Evolutionary conservation across 2,329 filamentous ascomycete genomes (phyloP), one percentile per base, ranked within the genome.

Genomic region (Thelonectria olida): DNA sequence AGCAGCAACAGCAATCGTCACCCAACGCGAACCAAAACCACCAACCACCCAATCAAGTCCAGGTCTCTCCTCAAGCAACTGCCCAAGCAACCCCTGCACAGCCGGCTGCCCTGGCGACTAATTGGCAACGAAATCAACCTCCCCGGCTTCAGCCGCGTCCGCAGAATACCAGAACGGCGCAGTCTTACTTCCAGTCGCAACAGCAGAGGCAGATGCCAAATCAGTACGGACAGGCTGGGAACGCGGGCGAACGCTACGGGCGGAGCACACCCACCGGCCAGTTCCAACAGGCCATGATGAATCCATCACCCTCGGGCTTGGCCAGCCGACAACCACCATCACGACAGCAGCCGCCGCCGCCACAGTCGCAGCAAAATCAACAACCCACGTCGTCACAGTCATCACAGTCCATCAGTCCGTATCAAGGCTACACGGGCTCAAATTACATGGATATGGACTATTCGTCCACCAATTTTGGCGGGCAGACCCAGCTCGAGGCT

Each of bases 391-490:
- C 36, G 20, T 23, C 36, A 23, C 25, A 31, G 28, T 13, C 28
- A 12, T 13, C 65, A 10, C 47, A 61, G 7, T 53, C 49, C 27
- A 58, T 71, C 31, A 47, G 36, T 25, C 60, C 64, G 20, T 69
- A 69, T 41, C 63, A 64, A 5, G 51, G 54, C 31, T 73, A 68
- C 41, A 25, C 47, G 5, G 64, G 67, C 23, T 67, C 68, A 34
- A 67, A 54, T 47, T 73, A 73, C 13, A 54, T 72, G 19, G 60
- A 69, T 34, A 69, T 74, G 58, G 67, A 73, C 34, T 71, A 72
- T 25, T 25, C 39, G 27, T 34, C 51, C 10, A 52, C 58, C n/a
- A 64, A 64, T 17, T 68, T 71, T 28, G 51, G 62, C 34, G 66
- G 64, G 20, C 57, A 64, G 15, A 61, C 64, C n/a, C 67, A 67